Percentiles rank a stretch among this genome's conserved stretches.
Evolutionary conservation across 2,329 filamentous ascomycete genomes (phyloP).

Genomic region (Diplodia seriata): DNA sequence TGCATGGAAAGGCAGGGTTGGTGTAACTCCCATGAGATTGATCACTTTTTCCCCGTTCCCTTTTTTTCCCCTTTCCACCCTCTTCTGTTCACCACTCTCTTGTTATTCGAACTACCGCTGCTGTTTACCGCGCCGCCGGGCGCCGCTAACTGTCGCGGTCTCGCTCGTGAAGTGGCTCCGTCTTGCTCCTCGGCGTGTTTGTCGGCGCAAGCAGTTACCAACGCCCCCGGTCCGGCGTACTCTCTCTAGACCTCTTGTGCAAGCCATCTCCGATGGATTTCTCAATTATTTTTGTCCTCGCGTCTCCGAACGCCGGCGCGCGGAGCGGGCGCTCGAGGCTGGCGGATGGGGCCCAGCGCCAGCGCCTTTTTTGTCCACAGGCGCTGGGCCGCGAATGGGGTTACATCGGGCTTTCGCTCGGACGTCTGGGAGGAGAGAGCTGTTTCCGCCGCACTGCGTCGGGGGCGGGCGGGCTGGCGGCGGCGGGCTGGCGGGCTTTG

Average conservation of each 20-base stretch:
- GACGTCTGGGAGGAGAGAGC: not conserved
- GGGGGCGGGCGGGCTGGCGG: constrained; percentile 8
- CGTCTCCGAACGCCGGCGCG: constrained; percentile 23
- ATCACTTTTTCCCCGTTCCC: constrained; percentile 4
- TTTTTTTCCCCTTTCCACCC: not conserved
- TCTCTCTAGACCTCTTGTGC: not conserved
- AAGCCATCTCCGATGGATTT: not conserved
- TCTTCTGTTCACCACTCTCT: not conserved
- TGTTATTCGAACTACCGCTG: not conserved
- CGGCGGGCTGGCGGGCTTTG: constrained; percentile 3
- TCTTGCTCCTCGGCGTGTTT: constrained; percentile 2
- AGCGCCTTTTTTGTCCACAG: not conserved
- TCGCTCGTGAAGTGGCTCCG: constrained; percentile 1
- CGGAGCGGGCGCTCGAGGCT: constrained; percentile 18
- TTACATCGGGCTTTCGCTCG: constrained; percentile 25
- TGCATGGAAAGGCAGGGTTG: constrained; percentile 26
- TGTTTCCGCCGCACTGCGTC: not conserved
- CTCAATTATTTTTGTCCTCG: not conserved
- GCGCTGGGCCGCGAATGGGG: constrained; percentile 13
- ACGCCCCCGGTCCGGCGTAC: not conserved
- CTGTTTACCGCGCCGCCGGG: not conserved
- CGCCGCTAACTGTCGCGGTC: constrained; percentile 11
- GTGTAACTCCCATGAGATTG: constrained; percentile 29
- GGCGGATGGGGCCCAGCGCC: not conserved
- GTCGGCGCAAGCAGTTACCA: constrained; percentile 3